These are phyloP conservation scores for Backusella psychrophila DNA, from an alignment of 192 early-diverging fungal species.

Conservation along the genomic window DNA sequence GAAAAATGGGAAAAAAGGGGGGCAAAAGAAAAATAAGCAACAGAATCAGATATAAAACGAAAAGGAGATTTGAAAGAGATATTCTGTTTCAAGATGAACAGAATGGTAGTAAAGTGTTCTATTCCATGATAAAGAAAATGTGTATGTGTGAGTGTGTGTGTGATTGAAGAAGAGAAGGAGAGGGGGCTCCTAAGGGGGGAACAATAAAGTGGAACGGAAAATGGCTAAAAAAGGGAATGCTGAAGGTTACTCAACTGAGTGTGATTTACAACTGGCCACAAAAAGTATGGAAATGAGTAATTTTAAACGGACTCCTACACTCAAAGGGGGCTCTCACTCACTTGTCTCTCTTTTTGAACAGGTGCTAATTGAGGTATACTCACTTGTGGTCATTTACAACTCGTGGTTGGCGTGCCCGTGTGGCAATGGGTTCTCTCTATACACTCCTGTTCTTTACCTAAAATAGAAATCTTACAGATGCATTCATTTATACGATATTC, in stretches of 20 bases:
- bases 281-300: background rate
- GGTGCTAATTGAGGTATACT: background rate
- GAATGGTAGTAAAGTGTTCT: background rate
- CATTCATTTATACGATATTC: background rate
- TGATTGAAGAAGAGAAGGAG: background rate
- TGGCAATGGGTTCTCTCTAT: background rate
- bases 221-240: background rate
- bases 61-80: background rate
- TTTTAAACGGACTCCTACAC: conserved; percentile 5
- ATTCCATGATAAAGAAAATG: background rate
- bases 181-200: background rate
- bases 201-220: background rate
- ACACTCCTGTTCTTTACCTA: conserved; percentile 2
- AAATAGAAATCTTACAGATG: background rate
- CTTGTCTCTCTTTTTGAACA: background rate
- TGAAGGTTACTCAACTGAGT: conserved; percentile 1
- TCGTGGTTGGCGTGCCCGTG: conserved; percentile 2
- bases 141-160: background rate
- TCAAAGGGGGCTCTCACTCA: background rate
- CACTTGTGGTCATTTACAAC: background rate
- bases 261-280: conserved; percentile 7
- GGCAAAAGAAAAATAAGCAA: background rate
- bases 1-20: background rate
- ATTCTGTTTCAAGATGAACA: background rate
- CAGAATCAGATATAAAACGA: background rate